phyloP scores from a whole-genome alignment of 1,284 basidiomycete species.

The Tilletia setariae region DNA sequence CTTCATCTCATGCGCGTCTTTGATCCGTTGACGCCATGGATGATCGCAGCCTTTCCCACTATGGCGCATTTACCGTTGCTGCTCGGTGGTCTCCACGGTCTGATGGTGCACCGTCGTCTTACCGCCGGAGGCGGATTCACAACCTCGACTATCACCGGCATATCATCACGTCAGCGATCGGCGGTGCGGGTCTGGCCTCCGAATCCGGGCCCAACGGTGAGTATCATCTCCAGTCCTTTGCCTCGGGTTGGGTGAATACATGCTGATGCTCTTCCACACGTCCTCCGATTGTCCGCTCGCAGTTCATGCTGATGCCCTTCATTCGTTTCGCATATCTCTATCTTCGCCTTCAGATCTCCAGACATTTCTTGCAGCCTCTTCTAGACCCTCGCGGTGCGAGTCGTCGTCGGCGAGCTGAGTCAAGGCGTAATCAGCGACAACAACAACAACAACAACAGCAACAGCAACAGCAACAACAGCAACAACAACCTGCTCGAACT shows the following conservation, averaged over 20 bases:
- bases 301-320: slow-evolving; percentile 42
- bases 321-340: slow-evolving; percentile 39
- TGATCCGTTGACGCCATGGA: slow-evolving; percentile 41
- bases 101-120: not conserved
- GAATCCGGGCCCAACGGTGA: not conserved
- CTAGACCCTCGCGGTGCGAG: slow-evolving; percentile 28
- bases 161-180: not conserved
- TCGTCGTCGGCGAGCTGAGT: slow-evolving; percentile 13
- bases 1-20: slow-evolving; percentile 29
- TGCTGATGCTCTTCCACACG: no score
- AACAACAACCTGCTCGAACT: not conserved
- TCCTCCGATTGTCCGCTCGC: no score
- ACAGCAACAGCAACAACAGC: slow-evolving; percentile 12
- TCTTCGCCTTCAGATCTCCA: slow-evolving; percentile 27
- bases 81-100: slow-evolving; percentile 14
- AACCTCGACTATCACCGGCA: not conserved
- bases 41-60: slow-evolving; percentile 39
- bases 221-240: no score
- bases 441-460: slow-evolving; percentile 6
- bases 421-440: slow-evolving; percentile 17
- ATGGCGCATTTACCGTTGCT: slow-evolving; percentile 28
- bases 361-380: slow-evolving; percentile 30
- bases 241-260: no score
- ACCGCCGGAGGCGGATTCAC: not conserved
- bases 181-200: not conserved